Evolutionary conservation across 768 basidiomycete species (phyloP).

Genomic region (Punctularia strigosozonata): DNA sequence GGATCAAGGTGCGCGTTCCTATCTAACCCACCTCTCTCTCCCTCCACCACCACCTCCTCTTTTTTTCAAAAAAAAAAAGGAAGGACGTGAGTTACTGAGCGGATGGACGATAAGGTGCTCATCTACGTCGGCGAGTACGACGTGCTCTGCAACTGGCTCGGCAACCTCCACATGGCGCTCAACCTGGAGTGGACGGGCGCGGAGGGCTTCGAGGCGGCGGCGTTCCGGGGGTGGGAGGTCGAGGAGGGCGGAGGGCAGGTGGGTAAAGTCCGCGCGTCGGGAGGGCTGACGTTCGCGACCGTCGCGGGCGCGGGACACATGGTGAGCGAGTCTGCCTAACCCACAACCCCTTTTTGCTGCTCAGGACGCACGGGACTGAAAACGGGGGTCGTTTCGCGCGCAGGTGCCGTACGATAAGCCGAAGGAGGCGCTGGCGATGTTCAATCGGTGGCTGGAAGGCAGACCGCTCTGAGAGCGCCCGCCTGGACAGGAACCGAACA

Average conservation of each 20-base stretch:
- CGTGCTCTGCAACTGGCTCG: constrained; percentile 51
- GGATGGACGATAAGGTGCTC: too few species aligned
- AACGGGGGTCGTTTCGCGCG: too few species aligned
- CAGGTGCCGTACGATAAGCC: constrained; percentile 58
- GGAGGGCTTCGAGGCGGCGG: constrained; percentile 28
- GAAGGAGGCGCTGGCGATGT: constrained; percentile 35
- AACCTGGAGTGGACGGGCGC: constrained; percentile 49
- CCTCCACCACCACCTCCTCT: too few species aligned
- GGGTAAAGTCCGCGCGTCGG: constrained; percentile 40
- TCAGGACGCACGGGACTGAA: too few species aligned
- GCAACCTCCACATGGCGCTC: constrained; percentile 50
- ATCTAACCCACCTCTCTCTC: too few species aligned
- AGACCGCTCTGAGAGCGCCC: neutral
- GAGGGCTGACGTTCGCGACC: constrained; percentile 50
- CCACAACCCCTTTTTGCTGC: neutral
- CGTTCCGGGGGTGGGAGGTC: constrained; percentile 42
- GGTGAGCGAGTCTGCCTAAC: constrained; percentile 26
- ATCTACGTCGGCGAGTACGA: constrained; percentile 46
- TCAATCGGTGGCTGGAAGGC: constrained; percentile 35
- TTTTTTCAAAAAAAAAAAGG: too few species aligned
- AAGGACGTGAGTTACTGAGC: too few species aligned
- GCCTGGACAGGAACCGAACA: too few species aligned
- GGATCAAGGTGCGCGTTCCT: constrained; percentile 25
- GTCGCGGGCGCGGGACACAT: constrained; percentile 66
- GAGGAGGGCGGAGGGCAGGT: constrained; percentile 37